Percentiles rank a stretch among this genome's conserved stretches.
These are phyloP conservation scores for Gossypium longicalyx DNA, from an alignment of 345 rosid genomes.

Conservation along the genomic window DNA sequence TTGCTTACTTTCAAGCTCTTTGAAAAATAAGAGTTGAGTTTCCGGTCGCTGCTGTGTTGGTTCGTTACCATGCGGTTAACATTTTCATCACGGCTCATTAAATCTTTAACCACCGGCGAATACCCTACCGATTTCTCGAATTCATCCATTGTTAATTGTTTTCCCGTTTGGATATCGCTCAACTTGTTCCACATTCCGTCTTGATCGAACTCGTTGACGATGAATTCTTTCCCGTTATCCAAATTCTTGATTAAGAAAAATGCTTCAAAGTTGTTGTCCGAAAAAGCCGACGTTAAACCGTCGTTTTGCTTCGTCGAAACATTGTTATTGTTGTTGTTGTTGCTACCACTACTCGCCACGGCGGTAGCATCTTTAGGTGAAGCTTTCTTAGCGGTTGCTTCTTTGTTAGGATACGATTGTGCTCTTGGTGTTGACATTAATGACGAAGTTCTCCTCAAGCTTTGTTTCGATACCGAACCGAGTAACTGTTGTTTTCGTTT, in stretches of 20 bases:
- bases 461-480: conserved; percentile 57
- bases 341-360: no score
- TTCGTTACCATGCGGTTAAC: conserved; percentile 20
- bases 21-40: conserved; percentile 50
- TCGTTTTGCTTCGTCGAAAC: conserved; percentile 10
- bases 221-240: conserved; percentile 79
- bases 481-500: conserved; percentile 62
- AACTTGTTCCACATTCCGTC: conserved; percentile 85
- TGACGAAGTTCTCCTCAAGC: conserved; percentile 60
- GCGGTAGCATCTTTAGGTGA: conserved; percentile 18
- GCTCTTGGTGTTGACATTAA: conserved; percentile 36
- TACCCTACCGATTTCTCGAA: conserved; percentile 78
- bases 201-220: conserved; percentile 70
- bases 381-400: conserved; percentile 33
- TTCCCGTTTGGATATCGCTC: conserved; percentile 92
- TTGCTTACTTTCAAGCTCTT: conserved; percentile 82
- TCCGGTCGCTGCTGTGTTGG: conserved; percentile 23
- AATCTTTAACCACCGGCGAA: conserved; percentile 81
- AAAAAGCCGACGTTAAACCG: conserved; percentile 27
- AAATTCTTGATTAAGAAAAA: conserved; percentile 83
- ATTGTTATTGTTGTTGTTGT: no score
- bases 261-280: conserved; percentile 44
- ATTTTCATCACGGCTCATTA: conserved; percentile 70
- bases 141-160: conserved; percentile 84
- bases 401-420: conserved; percentile 33